Base-by-base conservation (phyloP, 2,329 filamentous ascomycete species). In the Monilinia polystroma region DNA sequence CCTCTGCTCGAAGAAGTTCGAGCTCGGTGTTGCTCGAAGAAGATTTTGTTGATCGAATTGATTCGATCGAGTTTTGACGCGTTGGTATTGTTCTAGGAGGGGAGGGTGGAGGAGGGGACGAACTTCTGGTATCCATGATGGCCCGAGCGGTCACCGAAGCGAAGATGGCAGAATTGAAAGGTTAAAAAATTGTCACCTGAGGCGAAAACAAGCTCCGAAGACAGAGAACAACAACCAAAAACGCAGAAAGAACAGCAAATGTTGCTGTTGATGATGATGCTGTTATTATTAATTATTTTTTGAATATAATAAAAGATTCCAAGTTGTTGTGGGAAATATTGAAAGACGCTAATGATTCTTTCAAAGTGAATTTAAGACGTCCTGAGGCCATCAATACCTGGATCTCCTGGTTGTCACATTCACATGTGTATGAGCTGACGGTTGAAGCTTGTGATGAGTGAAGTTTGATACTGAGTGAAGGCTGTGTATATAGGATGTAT, bases 121-220 rank as follows among this genome's bases (percentile, higher is more conserved):
- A 23, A 20, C 60, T 55, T 41, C 60, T 63, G 49, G 23, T 41
- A 53, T 63, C 60, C 49, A 63, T 54, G 35, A 43, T 53, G 60
- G 43, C 20, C 26, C 47, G 60, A 63, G 60, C 60, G 60, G 60
- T 63, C 32, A 45, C 52, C 4, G 23, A 54, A 63, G 49, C 52
- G 49, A 56, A 26, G 38, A 45, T 63, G 60, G 49, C 49, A 63
- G 51, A 63, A 54, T 23, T 53, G n/a, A 11, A n/a, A 29, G 29
- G 16, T 29, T 18, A 43, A 51, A 63, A 54, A 38, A 20, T 2
- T 54, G 29, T 54, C 35, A 23, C 59, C 51, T 63, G 5, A 52
- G 59, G 59, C 32, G 38, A n/a, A 59, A 29, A 54, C 41, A 35
- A 41, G 7, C n/a, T 35, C 4, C 16, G 20, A 16, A 43, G 12